Base-by-base conservation (phyloP, 176 grass and related monocot species). In the Cenchrus americanus region DNA sequence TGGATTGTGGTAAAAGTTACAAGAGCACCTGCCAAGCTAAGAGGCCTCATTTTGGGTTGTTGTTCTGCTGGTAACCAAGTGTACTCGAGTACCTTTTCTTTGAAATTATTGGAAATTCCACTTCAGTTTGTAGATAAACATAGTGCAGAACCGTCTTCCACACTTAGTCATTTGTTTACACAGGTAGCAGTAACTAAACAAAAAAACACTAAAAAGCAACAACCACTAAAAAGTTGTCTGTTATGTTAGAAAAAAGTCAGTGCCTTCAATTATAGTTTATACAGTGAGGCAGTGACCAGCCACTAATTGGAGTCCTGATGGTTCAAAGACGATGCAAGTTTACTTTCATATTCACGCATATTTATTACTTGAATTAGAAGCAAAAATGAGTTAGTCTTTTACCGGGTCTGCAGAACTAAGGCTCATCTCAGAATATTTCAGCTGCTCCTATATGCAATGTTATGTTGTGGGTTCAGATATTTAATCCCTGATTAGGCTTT, bases 1-100 rank as follows among this genome's bases (percentile, higher is more conserved):
- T 97, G 95, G 87, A 60, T 86, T 49, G 66, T 93, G 12, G 79
- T 91, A 78, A 83, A 80, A 74, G 73, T 97, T 57, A 94, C 95
- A 7, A 73, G 71, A 79, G 23, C 92, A 18, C 95, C 95, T 14
- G 37, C 82, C 0, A 86, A 86, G 52, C 69, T 97, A 62, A 89
- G 76, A 77, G 95, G 92, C 78, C 84, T 97, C 50, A 81, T 94
- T 89, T 67, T 97, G 52, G 95, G 95, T n/a, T 94, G 95, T 72
- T 94, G 95, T 69, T 89, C 95, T 62, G 86, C 95, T 72, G 95
- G 95, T 94, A 91, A 85, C 41, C 75, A 73, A 62, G 50, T 43
- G 3, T 51, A 63, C 47, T 9, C 6, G 19, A 11, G 4, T 49
- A 26, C 22, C 15, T 66, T 57, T 8, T 69, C 7, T 76, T 62